These are phyloP conservation scores for Acacia concinna DNA, from an alignment of 331 rosid species.

Conservation along the genomic window DNA sequence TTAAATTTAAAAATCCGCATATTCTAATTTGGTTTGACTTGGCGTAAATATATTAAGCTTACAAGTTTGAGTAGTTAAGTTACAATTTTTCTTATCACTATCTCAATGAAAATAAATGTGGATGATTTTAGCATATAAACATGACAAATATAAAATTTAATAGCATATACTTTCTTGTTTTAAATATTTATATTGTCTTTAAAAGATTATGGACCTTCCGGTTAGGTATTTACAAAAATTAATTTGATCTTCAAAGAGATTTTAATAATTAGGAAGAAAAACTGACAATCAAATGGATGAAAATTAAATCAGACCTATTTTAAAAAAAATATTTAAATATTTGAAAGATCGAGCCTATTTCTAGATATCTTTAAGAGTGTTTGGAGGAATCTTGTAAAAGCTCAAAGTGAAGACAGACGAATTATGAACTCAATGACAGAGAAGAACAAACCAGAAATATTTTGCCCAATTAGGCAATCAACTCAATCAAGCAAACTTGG, in stretches of 20 bases:
- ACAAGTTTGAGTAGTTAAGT: too few relatives aligned
- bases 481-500: slow-evolving; percentile 28
- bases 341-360: not conserved
- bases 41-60: too few relatives aligned
- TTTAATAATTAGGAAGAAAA: not conserved
- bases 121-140: too few relatives aligned
- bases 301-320: too few relatives aligned
- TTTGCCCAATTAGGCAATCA: not conserved
- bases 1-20: too few relatives aligned
- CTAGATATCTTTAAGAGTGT: too few relatives aligned
- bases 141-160: not conserved
- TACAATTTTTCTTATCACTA: too few relatives aligned
- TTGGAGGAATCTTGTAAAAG: too few relatives aligned
- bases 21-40: not conserved
- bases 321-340: not conserved
- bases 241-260: not conserved
- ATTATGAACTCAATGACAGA: not conserved
- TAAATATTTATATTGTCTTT: not conserved
- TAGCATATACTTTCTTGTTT: not conserved
- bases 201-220: not conserved
- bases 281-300: not conserved
- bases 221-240: not conserved
- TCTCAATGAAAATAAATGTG: too few relatives aligned
- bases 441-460: not conserved
- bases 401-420: not conserved